Percentiles rank a stretch among this genome's conserved stretches.
Conservation (phyloP, 305 asterid genomes). For the Euphrasia arctica region DNA sequence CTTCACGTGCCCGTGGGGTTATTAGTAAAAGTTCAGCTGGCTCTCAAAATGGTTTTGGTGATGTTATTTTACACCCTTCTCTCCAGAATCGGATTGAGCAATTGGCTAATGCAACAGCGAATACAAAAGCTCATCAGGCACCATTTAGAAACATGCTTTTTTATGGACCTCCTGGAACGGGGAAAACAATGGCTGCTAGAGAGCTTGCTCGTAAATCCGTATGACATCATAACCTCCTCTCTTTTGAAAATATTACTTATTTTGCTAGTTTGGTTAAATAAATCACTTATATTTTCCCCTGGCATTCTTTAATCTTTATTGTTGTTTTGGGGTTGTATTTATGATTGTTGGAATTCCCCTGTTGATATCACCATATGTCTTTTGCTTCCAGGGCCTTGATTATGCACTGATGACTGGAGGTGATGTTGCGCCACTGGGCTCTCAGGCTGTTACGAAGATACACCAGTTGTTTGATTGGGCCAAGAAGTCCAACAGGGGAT, state of each 20-base stretch:
- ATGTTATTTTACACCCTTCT: constrained; percentile 79
- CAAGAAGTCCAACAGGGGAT: constrained; percentile 82
- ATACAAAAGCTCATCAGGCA: constrained; percentile 86
- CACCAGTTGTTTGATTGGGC: constrained; percentile 96
- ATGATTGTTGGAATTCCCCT: constrained; percentile 8
- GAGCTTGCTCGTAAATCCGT: constrained; percentile 95
- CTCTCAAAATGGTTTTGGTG: constrained; percentile 57
- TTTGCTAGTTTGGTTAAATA: constrained; percentile 4
- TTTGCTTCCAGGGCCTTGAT: constrained; percentile 76
- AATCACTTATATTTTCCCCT: background rate
- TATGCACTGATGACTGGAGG: constrained; percentile 99
- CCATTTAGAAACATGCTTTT: constrained; percentile 95
- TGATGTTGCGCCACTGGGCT: constrained; percentile 90
- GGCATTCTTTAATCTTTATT: too few species aligned
- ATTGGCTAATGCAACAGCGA: constrained; percentile 79
- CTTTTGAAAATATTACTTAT: background rate
- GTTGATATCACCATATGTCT: background rate
- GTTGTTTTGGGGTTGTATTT: constrained; percentile 51
- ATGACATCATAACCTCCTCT: constrained; percentile 28
- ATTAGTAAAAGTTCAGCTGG: constrained; percentile 34
- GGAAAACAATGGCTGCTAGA: constrained; percentile 97
- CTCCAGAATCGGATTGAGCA: constrained; percentile 77
- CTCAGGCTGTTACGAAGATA: constrained; percentile 96
- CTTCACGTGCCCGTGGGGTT: constrained; percentile 49
- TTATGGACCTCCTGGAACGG: constrained; percentile 97